Evolutionary conservation across 2,329 filamentous ascomycete genomes (phyloP), one percentile per base, ranked within the genome.

Genomic region (Colletotrichum zoysiae): DNA sequence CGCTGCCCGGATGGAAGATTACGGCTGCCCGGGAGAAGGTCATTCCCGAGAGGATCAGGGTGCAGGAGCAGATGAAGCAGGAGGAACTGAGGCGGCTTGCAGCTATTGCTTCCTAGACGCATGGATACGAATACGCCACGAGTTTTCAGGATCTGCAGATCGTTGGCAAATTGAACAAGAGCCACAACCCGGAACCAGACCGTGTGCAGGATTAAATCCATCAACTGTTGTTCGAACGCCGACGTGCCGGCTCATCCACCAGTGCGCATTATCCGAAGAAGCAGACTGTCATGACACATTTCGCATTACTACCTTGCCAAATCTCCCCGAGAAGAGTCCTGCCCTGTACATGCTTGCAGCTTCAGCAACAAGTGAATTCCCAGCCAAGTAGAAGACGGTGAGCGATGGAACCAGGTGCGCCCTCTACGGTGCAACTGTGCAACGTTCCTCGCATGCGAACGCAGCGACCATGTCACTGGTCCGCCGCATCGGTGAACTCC

Each of bases 1-100:
- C 80, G 26, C 75, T 90, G 60, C 78, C 78, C 18, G 87, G 82
- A 1, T 91, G 89, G 88, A 83, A 81, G 78, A 87, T 88, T 57
- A 82, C 83, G 14, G 82, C 74, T 11, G 80, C 84, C 38, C 82
- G 88, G 71, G 86, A 90, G 78, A 62, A 66, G 2, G 79, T 90
- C 18, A 79, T 89, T 2, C 88, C 80, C 40, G 76, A 73, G 57
- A 76, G 78, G 58, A 75, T 79, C 30, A 79, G 76, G 73, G 65
- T 75, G 3, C 77, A 78, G 64, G 74, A 75, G 46, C 74, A 73
- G 60, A 77, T 78, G 75, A 78, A 77, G 64, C 61, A 74, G 65
- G 75, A 77, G 23, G 78, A 79, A 71, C 23, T 85, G 68, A 82
- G 83, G 78, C 82, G 87, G 74, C 71, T 71, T 88, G 65, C 78